A percentile compares a stretch with the other conserved stretches of the same genome.
phyloP scores from a whole-genome alignment of 1,284 basidiomycete genomes.

The Cutaneotrichosporon sp. region DNA sequence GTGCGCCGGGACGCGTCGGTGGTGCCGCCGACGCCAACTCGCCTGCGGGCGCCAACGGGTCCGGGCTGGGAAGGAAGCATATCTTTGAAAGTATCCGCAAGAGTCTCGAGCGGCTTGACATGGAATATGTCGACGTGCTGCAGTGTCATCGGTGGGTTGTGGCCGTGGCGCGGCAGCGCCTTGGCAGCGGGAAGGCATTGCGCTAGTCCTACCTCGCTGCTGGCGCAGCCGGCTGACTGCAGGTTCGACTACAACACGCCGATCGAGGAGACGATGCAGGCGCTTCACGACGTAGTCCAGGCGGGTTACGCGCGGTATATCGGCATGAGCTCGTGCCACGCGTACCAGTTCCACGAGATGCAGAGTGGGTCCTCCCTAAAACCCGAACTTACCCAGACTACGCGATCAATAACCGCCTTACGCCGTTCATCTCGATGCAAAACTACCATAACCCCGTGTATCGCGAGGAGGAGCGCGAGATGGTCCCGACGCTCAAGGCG shows the following conservation, averaged over 20 bases:
- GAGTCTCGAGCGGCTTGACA: conserved; percentile 59
- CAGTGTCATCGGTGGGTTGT: conserved; percentile 51
- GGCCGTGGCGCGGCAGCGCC: background rate
- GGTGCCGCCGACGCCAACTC: background rate
- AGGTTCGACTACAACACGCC: conserved; percentile 57
- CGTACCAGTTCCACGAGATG: conserved; percentile 49
- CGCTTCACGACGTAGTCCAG: conserved; percentile 62
- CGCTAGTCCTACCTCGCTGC: too few species aligned
- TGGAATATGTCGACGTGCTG: conserved; percentile 64
- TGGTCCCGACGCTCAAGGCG: conserved; percentile 54
- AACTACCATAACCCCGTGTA: conserved; percentile 55
- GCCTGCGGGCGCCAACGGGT: conserved; percentile 47
- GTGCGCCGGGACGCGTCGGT: conserved; percentile 3
- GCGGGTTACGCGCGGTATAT: conserved; percentile 62
- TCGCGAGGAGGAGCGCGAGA: conserved; percentile 58
- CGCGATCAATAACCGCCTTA: conserved; percentile 54
- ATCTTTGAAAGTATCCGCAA: conserved; percentile 66
- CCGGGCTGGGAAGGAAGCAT: conserved; percentile 51
- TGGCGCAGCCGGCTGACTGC: background rate
- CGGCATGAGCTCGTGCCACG: conserved; percentile 55
- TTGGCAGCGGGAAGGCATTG: too few species aligned
- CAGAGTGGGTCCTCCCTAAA: conserved; percentile 34
- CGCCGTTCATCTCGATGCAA: conserved; percentile 67
- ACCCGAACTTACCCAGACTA: conserved; percentile 28
- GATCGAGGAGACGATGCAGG: conserved; percentile 62